Base-by-base conservation (phyloP, 2,329 filamentous ascomycete species). In the Cercospora janseana region DNA sequence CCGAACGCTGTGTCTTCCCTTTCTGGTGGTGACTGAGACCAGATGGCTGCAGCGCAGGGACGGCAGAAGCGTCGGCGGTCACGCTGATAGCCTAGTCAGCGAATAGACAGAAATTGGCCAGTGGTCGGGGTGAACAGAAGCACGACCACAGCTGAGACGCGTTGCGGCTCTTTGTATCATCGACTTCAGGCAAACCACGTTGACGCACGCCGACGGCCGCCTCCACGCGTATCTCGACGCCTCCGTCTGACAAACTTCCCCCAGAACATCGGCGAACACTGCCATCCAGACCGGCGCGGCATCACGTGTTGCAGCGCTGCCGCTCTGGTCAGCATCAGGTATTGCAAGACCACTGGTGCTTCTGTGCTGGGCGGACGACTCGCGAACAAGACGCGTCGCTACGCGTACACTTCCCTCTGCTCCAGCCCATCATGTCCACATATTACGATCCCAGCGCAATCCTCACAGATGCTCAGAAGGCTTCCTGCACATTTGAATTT, bases 401-500 rank as follows among this genome's bases (percentile, higher is more conserved):
- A 42, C 46, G 46, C 46, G 46, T 49, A 24, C 21, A 20, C 34
- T 21, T 18, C 13, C 8, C 12, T 21, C 10, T 20, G 16, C 4
- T 29, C 12, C 23, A 12, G 9, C 28, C 24, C 20, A 74, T 56
- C 12, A 75, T 75, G 72, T 61, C 86, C n/a, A 51, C 53, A 28
- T 94, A 94, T 75, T 94, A 93, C 75, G 85, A 90, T 68, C 81
- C 92, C 51, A 85, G 91, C 62, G 79, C 86, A 54, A 93, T 94
- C 72, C 79, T 93, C 35, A 93, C 88, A 7, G 88, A 93, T 68
- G 83, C 87, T 42, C 88, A 91, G 84, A 97, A 96, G 87, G 82
- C 96, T 24, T 92, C 93, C 31, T 95, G 91, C 75, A 94, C 87
- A 44, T 96, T 97, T 72, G 87, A 95, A 66, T 81, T 96, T 64